Conservation (phyloP, 495 filamentous ascomycete genomes). For the Annulohypoxylon nitens region DNA sequence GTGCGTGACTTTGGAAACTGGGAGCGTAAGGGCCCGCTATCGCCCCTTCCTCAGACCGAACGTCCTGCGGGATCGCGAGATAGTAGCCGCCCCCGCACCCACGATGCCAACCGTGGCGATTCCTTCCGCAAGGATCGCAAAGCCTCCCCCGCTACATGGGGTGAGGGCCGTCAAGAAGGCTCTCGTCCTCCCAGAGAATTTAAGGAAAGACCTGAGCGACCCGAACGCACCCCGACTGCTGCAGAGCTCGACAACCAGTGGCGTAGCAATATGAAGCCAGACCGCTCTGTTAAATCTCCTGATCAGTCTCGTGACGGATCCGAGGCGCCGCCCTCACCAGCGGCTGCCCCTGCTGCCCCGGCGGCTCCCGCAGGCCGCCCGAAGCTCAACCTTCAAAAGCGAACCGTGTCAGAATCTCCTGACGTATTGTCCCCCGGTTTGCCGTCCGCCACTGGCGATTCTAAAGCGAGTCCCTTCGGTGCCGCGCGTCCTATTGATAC, state of each 20-base stretch:
- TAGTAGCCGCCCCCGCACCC: slow-evolving; percentile 75
- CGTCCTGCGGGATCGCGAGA: slow-evolving; percentile 69
- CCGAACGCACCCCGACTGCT: slow-evolving; percentile 81
- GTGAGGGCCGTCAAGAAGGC: slow-evolving; percentile 83
- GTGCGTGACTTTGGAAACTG: slow-evolving; percentile 90
- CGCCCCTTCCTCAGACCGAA: slow-evolving; percentile 72
- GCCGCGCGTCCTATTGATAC: slow-evolving; percentile 92
- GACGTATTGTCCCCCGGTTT: slow-evolving; percentile 64
- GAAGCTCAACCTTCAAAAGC: slow-evolving; percentile 85
- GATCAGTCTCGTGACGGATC: slow-evolving; percentile 65
- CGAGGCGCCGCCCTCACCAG: slow-evolving; percentile 78
- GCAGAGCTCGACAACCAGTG: slow-evolving; percentile 90
- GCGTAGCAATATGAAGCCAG: slow-evolving; percentile 85
- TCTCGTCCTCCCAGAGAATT: slow-evolving; percentile 88
- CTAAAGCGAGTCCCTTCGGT: slow-evolving; percentile 92
- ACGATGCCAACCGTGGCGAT: slow-evolving; percentile 68
- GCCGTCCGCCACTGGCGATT: slow-evolving; percentile 64
- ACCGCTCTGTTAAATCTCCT: slow-evolving; percentile 64
- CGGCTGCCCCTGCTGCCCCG: slow-evolving; percentile 59
- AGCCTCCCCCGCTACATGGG: slow-evolving; percentile 83
- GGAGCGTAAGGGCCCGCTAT: slow-evolving; percentile 94
- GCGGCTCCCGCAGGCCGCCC: slow-evolving; percentile 73
- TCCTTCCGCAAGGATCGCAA: slow-evolving; percentile 69
- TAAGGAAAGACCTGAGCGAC: slow-evolving; percentile 77
- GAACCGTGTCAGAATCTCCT: slow-evolving; percentile 81